Percentiles rank a stretch among this genome's conserved stretches.
phyloP scores from a whole-genome alignment of 2,329 filamentous ascomycete species.

The Sphaerulina vaccinii region DNA sequence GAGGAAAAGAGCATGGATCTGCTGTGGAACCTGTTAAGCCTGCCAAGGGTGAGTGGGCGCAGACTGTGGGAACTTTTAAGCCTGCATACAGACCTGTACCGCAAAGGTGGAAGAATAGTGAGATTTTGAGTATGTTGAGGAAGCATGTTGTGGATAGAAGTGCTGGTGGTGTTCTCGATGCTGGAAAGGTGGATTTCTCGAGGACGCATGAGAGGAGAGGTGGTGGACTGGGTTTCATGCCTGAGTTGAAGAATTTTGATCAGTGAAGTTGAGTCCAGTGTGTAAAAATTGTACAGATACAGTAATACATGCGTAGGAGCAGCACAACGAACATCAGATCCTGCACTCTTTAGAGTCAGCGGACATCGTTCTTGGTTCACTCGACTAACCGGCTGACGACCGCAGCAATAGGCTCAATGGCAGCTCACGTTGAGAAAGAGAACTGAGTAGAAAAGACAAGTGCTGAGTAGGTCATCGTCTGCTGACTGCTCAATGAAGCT shows the following conservation, averaged over 20 bases:
- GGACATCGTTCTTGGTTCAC: too few species aligned
- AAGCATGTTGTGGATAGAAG: slow-evolving; percentile 74
- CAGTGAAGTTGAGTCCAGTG: slow-evolving; percentile 18
- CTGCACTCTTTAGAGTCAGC: too few species aligned
- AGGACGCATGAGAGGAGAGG: slow-evolving; percentile 36
- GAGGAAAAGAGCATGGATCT: slow-evolving; percentile 42
- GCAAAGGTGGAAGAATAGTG: slow-evolving; percentile 76
- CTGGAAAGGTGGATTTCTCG: slow-evolving; percentile 15
- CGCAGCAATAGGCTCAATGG: too few species aligned
- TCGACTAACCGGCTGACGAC: too few species aligned
- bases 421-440: too few species aligned
- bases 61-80: slow-evolving; percentile 92
- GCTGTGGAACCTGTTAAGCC: too few species aligned
- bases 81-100: slow-evolving; percentile 91
- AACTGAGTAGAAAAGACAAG: too few species aligned
- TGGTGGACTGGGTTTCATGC: slow-evolving; percentile 52
- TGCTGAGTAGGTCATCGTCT: too few species aligned
- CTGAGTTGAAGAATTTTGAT: slow-evolving; percentile 51
- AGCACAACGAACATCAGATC: too few species aligned
- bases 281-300: background rate
- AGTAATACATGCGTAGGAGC: background rate
- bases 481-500: too few species aligned
- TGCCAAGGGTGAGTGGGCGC: slow-evolving; percentile 82
- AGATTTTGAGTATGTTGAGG: slow-evolving; percentile 73
- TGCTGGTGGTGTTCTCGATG: slow-evolving; percentile 53